These are phyloP conservation scores for Porogramme epimiltina DNA, from an alignment of 1,284 basidiomycete genomes.

Conservation along the genomic window DNA sequence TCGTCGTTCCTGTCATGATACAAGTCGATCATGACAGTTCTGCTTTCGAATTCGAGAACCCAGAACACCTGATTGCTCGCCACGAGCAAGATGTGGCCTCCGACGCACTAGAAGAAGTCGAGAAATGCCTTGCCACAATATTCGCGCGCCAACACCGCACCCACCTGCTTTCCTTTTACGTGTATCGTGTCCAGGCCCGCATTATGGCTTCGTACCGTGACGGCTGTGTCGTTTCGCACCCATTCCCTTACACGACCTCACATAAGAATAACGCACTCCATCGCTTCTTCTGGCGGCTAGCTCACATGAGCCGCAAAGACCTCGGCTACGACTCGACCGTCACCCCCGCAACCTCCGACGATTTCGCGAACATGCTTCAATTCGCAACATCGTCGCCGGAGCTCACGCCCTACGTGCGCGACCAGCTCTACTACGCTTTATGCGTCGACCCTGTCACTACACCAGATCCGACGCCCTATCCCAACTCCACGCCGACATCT, in stretches of 20 bases:
- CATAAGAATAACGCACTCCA: too few species aligned
- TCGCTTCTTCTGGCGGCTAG: conserved; percentile 26
- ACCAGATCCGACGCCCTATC: too few species aligned
- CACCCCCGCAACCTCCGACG: not conserved
- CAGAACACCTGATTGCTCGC: not conserved
- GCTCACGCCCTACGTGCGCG: not conserved
- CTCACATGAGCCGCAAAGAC: conserved; percentile 7
- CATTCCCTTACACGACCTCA: conserved; percentile 9
- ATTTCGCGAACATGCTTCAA: not conserved
- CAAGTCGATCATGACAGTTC: not conserved
- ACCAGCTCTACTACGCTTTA: not conserved
- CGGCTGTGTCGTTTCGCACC: conserved; percentile 13
- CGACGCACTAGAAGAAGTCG: conserved; percentile 11
- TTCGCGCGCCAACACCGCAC: conserved; percentile 21
- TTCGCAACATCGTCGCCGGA: not conserved
- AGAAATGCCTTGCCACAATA: conserved; percentile 9
- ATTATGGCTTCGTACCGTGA: conserved; percentile 2
- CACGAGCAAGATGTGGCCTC: not conserved
- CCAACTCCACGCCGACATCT: too few species aligned
- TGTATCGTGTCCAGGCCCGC: conserved; percentile 8
- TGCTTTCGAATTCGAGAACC: not conserved
- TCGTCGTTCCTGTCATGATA: not conserved
- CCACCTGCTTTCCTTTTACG: conserved; percentile 15
- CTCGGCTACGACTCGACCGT: conserved; percentile 26
- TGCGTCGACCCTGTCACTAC: too few species aligned